Conservation (phyloP, 2,329 filamentous ascomycete species). For the Neospermospora avenae region DNA sequence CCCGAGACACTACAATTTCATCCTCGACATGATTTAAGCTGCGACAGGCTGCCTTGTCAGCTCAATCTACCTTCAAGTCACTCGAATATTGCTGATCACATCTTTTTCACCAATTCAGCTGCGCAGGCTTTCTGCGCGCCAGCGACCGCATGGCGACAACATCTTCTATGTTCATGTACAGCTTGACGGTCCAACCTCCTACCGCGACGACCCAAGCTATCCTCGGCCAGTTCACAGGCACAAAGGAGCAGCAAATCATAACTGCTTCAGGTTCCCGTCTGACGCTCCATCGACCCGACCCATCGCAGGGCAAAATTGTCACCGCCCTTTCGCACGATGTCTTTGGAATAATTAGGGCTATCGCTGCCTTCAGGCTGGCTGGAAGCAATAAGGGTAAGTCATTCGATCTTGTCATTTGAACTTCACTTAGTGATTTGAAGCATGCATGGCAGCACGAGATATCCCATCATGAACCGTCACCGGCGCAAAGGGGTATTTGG, state of each 20-base stretch:
- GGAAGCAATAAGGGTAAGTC: constrained; percentile 93
- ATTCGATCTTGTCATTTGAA: constrained; percentile 40
- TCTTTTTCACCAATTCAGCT: constrained; percentile 15
- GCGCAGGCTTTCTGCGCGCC: constrained; percentile 31
- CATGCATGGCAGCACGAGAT: constrained; percentile 49
- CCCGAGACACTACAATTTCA: background rate
- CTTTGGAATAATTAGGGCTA: constrained; percentile 89
- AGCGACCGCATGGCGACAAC: constrained; percentile 78
- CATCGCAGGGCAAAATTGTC: constrained; percentile 78
- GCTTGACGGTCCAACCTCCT: constrained; percentile 89
- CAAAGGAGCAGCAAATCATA: constrained; percentile 96
- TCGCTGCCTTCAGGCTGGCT: constrained; percentile 86
- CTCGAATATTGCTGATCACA: background rate
- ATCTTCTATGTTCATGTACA: constrained; percentile 98
- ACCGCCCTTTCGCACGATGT: constrained; percentile 88
- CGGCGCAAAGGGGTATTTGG: constrained; percentile 16
- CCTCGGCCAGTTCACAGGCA: constrained; percentile 91
- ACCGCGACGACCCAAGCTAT: constrained; percentile 88
- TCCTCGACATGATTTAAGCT: constrained; percentile 22
- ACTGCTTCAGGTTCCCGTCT: constrained; percentile 89
- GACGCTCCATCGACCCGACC: constrained; percentile 81
- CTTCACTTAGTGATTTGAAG: constrained; percentile 72
- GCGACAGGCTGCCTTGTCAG: constrained; percentile 30
- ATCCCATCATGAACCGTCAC: constrained; percentile 32
- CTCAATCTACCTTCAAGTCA: constrained; percentile 11